phyloP scores from a whole-genome alignment of 2,329 filamentous ascomycete species.

The Diaporthe ilicicola region DNA sequence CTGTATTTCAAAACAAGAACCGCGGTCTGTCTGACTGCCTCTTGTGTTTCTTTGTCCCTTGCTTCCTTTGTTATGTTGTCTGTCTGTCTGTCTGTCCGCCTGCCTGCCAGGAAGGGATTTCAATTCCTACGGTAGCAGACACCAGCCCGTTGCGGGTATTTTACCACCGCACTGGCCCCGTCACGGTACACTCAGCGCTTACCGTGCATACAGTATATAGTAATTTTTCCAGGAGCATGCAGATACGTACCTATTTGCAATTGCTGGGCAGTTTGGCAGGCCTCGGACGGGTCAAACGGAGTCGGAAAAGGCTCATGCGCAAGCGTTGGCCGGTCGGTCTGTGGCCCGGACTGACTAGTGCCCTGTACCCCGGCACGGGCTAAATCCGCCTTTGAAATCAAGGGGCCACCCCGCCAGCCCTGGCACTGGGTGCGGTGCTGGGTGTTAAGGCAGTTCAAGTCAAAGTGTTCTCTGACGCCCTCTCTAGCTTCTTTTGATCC shows the following conservation, averaged over 20 bases:
- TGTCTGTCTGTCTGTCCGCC: no score
- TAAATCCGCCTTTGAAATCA: constrained; percentile 4
- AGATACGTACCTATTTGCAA: neutral
- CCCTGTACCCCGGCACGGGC: neutral
- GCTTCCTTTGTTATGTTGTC: neutral
- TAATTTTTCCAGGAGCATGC: neutral
- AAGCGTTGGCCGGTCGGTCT: neutral
- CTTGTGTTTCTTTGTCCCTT: neutral
- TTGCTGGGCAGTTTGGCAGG: no score
- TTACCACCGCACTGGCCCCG: neutral
- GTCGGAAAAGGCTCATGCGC: neutral
- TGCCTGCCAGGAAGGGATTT: neutral
- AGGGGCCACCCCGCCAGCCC: constrained; percentile 10
- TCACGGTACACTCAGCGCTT: neutral
- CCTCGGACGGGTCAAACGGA: neutral
- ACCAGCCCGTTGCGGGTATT: neutral
- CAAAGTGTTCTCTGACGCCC: neutral
- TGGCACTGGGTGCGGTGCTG: neutral
- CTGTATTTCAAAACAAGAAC: constrained; percentile 10
- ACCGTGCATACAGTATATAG: neutral
- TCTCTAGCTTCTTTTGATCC: neutral
- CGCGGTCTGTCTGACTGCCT: neutral
- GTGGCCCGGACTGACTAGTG: constrained; percentile 10
- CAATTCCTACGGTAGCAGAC: neutral
- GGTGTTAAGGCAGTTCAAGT: neutral